Evolutionary conservation across 495 filamentous ascomycete species (phyloP).

Genomic region (Penicillium cinerascens): DNA sequence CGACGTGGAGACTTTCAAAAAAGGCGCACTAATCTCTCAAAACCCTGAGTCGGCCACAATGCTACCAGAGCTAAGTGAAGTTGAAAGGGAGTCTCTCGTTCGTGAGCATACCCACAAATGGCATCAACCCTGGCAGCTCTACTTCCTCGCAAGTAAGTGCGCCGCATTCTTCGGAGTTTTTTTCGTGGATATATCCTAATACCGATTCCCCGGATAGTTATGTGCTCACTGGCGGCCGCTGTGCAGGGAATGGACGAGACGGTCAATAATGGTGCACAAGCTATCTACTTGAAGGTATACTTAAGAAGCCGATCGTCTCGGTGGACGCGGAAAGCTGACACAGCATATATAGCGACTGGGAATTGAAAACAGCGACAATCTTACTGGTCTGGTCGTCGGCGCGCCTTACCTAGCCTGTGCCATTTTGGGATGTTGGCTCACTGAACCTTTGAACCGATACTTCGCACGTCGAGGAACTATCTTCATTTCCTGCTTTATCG

Average conservation of each 20-base stretch:
- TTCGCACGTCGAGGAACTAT: slow-evolving; percentile 58
- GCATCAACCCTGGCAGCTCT: slow-evolving; percentile 53
- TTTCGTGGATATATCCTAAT: no score
- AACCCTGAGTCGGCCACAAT: slow-evolving; percentile 37
- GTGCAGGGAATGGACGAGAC: slow-evolving; percentile 72
- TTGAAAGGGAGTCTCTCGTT: slow-evolving; percentile 41
- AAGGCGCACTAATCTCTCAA: slow-evolving; percentile 54
- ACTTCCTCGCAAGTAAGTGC: slow-evolving; percentile 53
- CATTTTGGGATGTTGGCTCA: slow-evolving; percentile 47
- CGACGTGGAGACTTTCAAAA: slow-evolving; percentile 41
- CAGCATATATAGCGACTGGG: slow-evolving; percentile 28
- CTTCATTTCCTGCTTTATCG: slow-evolving; percentile 49
- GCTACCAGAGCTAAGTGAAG: slow-evolving; percentile 42
- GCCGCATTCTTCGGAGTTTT: background rate
- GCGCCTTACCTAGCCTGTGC: slow-evolving; percentile 45
- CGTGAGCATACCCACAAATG: slow-evolving; percentile 54
- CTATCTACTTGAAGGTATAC: slow-evolving; percentile 53
- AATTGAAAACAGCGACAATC: slow-evolving; percentile 24
- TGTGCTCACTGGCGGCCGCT: slow-evolving; percentile 50
- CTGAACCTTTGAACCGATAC: slow-evolving; percentile 54
- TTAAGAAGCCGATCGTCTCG: no score
- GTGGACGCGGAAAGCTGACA: background rate
- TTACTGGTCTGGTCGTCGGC: slow-evolving; percentile 45
- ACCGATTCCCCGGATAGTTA: no score
- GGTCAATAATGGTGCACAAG: slow-evolving; percentile 73